phyloP scores from a whole-genome alignment of 441 rosid species.

The Pelargonium citronellum region DNA sequence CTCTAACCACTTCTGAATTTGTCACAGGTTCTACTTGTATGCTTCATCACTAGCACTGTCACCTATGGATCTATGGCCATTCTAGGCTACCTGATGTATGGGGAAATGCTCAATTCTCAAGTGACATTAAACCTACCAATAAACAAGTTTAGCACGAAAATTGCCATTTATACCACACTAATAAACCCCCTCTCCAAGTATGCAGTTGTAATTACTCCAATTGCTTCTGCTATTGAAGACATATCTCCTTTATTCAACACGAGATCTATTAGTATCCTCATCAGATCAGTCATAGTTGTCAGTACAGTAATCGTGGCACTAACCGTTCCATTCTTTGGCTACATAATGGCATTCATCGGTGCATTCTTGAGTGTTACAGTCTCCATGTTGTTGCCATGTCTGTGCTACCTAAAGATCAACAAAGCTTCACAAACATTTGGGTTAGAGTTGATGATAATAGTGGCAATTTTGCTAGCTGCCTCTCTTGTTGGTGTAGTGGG shows the following conservation, averaged over 20 bases:
- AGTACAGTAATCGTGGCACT: conserved; percentile 21
- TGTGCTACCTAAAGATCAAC: not conserved
- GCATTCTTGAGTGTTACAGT: not conserved
- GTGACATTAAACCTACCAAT: conserved; percentile 61
- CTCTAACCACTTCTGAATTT: not conserved
- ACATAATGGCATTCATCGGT: not conserved
- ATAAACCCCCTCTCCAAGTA: conserved; percentile 61
- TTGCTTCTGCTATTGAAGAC: conserved; percentile 43
- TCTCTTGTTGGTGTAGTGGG: too few species aligned
- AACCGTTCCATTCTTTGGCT: not conserved
- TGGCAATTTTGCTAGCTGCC: too few species aligned
- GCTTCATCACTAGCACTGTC: conserved; percentile 46
- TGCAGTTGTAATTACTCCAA: conserved; percentile 49
- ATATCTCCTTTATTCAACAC: conserved; percentile 22
- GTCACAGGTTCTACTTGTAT: conserved; percentile 44
- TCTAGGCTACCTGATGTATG: conserved; percentile 63
- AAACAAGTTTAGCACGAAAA: conserved; percentile 36
- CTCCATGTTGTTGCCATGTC: not conserved
- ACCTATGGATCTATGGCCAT: conserved; percentile 57
- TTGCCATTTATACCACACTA: conserved; percentile 57
- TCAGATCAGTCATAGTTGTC: conserved; percentile 38
- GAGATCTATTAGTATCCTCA: conserved; percentile 30
- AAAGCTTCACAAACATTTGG: too few species aligned
- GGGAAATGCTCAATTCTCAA: conserved; percentile 52
- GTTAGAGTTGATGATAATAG: too few species aligned